Evolutionary conservation across 345 rosid genomes (phyloP), one percentile per base, ranked within the genome.

Genomic region (Tarenaya hassleriana): DNA sequence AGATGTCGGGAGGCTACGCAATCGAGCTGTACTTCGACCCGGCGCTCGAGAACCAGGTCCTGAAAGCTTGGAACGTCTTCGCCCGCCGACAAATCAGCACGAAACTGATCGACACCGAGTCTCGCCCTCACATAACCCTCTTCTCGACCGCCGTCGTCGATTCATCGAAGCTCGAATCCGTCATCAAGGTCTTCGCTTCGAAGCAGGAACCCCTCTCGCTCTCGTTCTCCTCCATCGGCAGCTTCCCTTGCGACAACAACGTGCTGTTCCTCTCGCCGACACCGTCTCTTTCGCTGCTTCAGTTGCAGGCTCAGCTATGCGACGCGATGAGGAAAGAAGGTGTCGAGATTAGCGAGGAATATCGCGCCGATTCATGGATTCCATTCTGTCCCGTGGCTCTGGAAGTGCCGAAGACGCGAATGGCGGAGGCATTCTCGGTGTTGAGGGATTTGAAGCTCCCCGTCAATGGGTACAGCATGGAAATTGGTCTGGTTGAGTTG

Each of bases 81-180:
- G 99, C 99, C 42, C 95, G 95, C 50, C 99, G 97, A 34, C 97
- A 94, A 69, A 86, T 88, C 77, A 88, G 97, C 54, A 78, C 89
- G 37, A 90, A 88, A 33, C 73, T 94, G 61, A 88, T 94, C 61
- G 94, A 73, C 72, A 88, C 86, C 67, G 94, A 86, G 72, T 88
- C 99, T 15, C 88, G 99, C 9, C 99, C 99, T 1, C 95, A 83
- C 69, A 77, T 94, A 69, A 94, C 97, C 41, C 84, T 94, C 10
- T 78, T 85, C 66, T 80, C 97, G 0, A 62, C 70, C 59, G 55
- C 83, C 5, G 40, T 50, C 55, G 27, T 77, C 35, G 97, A 86
- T 18, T 78, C 87, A 4, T 9, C 77, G n/a, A 82, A 73, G 64
- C 80, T 94, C 55, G 95, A 94, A 58, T 70, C 89, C 16, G 48